Evolutionary conservation across 2,329 filamentous ascomycete genomes (phyloP), one percentile per base, ranked within the genome.

Genomic region (Nemania diffusa): DNA sequence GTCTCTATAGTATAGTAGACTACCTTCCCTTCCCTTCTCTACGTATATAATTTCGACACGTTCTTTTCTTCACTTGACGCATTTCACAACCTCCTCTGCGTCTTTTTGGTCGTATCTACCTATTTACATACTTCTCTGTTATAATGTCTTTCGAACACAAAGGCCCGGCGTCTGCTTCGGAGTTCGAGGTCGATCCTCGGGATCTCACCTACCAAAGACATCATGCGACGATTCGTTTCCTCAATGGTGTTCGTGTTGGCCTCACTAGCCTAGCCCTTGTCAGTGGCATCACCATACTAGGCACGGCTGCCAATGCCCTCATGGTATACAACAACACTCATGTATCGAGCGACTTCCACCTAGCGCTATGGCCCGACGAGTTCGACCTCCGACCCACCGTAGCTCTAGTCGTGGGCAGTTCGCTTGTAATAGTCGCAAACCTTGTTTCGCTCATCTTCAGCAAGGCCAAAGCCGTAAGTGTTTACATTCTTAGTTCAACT

Each of bases 301-400:
- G 84, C 27, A 81, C 88, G 11, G 82, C 87, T 2, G 85, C 81
- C 70, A 82, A 89, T 74, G 81, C 85, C 5, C 77, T 90, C 48
- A 76, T 81, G 32, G 84, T 87, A 42, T 90, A 88, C 78, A 81
- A 87, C 70, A 78, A 78, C 29, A 90, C 88, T 1, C 81, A 84
- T 63, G 75, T 86, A 17, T 73, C 84, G 0, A 74, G 75, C 20
- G 81, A 83, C 52, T 85, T 81, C 72, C 72, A 84, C 24, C 81
- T 90, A 20, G 81, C 87, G 0, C 74, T 90, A 56, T 90, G 88
- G 88, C 88, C 88, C 0, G 77, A 80, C 15, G 77, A 84, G 32
- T 87, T 90, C 73, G 84, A 90, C 74, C 74, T 88, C 37, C 81
- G 85, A 55, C 87, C 88, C 2, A 87, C 85, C 2, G 78, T 86